Base-by-base conservation (phyloP, 1,284 basidiomycete genomes). In the Puccinia sorghi region DNA sequence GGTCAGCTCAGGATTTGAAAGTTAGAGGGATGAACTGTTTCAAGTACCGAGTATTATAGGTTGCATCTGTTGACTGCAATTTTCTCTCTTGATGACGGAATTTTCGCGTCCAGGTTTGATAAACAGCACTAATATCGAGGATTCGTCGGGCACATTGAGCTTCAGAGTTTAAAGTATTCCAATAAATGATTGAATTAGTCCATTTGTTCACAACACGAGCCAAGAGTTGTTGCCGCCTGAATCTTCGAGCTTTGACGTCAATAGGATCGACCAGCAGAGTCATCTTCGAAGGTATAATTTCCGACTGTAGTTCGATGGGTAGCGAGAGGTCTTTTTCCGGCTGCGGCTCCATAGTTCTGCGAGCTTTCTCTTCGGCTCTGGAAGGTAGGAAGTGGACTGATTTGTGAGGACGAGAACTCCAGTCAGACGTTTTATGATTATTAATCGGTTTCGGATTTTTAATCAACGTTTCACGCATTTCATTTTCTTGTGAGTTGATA, bases 331-430 rank as follows among this genome's bases (percentile, higher is more conserved):
- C 25, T 43, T n/a, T 57, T 50, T 37, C 48, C 52, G 52, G 17
- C 22, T 39, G 25, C 17, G 48, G 20, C 20, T 48, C 43, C n/a
- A 15, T 54, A 32, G 43, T 48, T 27, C 52, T 75, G 46, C 17
- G 59, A 22, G 9, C 64, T 25, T 52, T 66, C 13, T 66, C 41
- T 64, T 75, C 39, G 20, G 25, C 32, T 52, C 15, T 57, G 2
- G 64, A 57, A 17, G 74, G 74, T 54, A 69, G 43, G 48, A 77
- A 77, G 57, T 77, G 74, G 15, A 77, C 74, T 15, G 64, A 69
- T 59, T 69, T 77, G 41, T n/a, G 50, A 37, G 54, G 27, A 22
- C 39, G 27, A 56, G 46, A 22, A 15, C 52, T 48, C 5, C 48
- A 25, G 48, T 54, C 4, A 12, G 27, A 12, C 11, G 22, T 37